A percentile compares a stretch with the other conserved stretches of the same genome.
Conservation (phyloP, 2,329 filamentous ascomycete genomes). For the Xylaria multiplex region DNA sequence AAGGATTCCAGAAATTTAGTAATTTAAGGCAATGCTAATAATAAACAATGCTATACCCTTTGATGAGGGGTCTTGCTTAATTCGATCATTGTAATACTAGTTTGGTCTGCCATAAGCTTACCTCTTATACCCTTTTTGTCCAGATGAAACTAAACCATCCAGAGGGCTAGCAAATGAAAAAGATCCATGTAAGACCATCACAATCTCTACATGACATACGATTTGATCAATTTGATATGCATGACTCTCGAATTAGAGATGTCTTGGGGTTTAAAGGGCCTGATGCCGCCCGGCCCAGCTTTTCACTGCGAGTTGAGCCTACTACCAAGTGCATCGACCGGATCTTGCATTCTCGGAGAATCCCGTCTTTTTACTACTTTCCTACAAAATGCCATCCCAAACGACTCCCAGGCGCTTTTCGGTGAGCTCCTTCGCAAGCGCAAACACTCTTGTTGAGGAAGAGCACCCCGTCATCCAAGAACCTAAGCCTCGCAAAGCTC, state of each 20-base stretch:
- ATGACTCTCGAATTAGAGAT: background rate
- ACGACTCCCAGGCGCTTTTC: conserved; percentile 16
- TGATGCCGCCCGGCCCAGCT: conserved; percentile 6
- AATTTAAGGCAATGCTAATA: conserved; percentile 27
- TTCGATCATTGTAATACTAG: conserved; percentile 1
- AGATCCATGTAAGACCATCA: conserved; percentile 21
- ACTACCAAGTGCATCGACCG: background rate
- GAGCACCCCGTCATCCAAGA: background rate
- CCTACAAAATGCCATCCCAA: conserved; percentile 10
- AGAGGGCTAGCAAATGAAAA: conserved; percentile 18
- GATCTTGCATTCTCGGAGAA: background rate
- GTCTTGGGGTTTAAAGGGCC: conserved; percentile 13
- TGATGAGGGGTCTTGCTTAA: background rate
- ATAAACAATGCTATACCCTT: conserved; percentile 21
- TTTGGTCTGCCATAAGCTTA: conserved; percentile 29
- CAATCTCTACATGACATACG: background rate
- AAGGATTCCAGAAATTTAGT: conserved; percentile 20
- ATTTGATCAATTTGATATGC: background rate
- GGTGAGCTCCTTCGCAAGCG: conserved; percentile 26
- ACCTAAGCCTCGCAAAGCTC: conserved; percentile 16
- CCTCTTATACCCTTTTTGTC: conserved; percentile 16
- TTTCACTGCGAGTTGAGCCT: background rate
- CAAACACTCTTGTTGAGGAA: conserved; percentile 28
- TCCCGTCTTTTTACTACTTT: background rate
- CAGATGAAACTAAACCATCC: conserved; percentile 9